phyloP scores from a whole-genome alignment of 2,329 filamentous ascomycete genomes.

The Cordyceps fumosorosea region DNA sequence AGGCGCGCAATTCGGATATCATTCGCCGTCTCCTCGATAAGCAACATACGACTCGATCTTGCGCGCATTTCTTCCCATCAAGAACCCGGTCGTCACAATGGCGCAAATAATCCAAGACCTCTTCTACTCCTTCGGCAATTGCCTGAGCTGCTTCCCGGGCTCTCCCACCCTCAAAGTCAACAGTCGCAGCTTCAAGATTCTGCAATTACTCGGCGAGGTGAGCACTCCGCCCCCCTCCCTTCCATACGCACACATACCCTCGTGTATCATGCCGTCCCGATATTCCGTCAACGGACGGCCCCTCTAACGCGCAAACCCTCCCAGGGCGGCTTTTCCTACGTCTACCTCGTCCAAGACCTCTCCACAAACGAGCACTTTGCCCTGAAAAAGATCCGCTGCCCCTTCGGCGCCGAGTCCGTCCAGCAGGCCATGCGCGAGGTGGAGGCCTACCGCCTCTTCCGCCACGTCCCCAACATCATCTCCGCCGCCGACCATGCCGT shows the following conservation, averaged over 20 bases:
- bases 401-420: conserved; percentile 94
- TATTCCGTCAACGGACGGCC: too few species aligned
- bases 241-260: not conserved
- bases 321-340: conserved; percentile 94
- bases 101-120: conserved; percentile 81
- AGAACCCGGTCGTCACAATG: conserved; percentile 42
- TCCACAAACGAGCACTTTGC: conserved; percentile 78
- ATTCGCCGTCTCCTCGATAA: not conserved
- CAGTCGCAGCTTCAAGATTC: conserved; percentile 88
- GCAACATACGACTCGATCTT: not conserved
- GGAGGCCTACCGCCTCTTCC: conserved; percentile 89
- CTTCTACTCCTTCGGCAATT: conserved; percentile 86
- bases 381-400: conserved; percentile 97
- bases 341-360: conserved; percentile 95
- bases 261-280: not conserved
- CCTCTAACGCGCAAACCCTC: not conserved
- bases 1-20: not conserved
- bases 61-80: not conserved
- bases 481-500: conserved; percentile 77
- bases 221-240: conserved; percentile 2
- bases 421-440: conserved; percentile 94
- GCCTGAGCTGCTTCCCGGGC: conserved; percentile 92
- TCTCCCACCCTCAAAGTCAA: conserved; percentile 95
- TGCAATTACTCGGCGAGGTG: conserved; percentile 88
- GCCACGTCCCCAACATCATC: conserved; percentile 78